Evolutionary conservation across 306 rosid species (phyloP), one percentile per base, ranked within the genome.

Genomic region (Dicorynia guianensis): DNA sequence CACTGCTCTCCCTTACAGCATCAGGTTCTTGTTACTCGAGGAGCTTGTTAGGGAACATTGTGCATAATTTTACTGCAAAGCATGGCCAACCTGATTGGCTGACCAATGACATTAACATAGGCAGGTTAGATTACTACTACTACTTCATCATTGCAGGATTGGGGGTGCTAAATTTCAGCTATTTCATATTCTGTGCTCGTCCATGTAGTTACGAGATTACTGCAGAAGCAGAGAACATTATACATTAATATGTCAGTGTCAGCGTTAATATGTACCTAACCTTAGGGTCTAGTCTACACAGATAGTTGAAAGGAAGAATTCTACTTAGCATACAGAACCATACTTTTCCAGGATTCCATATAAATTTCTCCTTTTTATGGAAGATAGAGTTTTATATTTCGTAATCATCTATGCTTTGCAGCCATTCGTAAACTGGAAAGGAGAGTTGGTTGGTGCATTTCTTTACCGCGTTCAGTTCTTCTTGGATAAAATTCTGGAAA

Each of bases 51-150:
- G 82, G 83, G 3, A 64, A 68, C 53, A 39, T 69, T 36, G 78
- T 85, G 63, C 77, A 81, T 8, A 20, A 75, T 17, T 63, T 55
- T 25, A 81, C 87, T 0, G 82, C 77, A 7, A 77, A 43, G 18
- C 44, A 76, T 18, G 85, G 84, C 2, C 52, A n/a, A 19, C 72
- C 82, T 17, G 85, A 84, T 49, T 82, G 89, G 93, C 76, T 88
- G 65, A 73, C 70, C n/a, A 56, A 48, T 67, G 93, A 86, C 19
- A 79, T 86, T 44, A 84, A 86, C n/a, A 67, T 43, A 55, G 90
- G 90, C 0, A 81, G 83, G 52, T 68, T 86, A 70, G 93, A 82
- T 19, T 30, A 71, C 17, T 88, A 74, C 59, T 88, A 86, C 59
- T 88, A 84, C 59, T 89, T 67, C 75, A 6, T 84, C 3, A 19